These are phyloP conservation scores for Nothomitra cinnamomea DNA, from an alignment of 2,329 filamentous ascomycete genomes.

Conservation along the genomic window DNA sequence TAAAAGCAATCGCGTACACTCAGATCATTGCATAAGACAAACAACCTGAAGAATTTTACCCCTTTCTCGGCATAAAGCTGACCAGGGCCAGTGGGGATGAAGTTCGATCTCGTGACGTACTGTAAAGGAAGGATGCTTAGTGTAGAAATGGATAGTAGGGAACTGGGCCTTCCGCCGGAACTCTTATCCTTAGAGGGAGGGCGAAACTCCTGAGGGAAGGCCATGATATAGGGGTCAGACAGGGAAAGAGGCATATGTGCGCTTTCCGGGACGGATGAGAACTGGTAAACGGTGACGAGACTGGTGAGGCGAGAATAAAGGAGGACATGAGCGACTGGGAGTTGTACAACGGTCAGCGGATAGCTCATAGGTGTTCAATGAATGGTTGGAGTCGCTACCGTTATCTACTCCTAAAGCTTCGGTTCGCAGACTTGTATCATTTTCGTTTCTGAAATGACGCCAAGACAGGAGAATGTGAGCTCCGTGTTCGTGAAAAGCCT, in stretches of 20 bases:
- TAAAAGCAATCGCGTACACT: constrained; percentile 17
- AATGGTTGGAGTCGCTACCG: constrained; percentile 13
- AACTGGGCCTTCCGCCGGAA: neutral
- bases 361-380: neutral
- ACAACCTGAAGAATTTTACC: constrained; percentile 31
- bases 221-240: constrained; percentile 16
- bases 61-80: constrained; percentile 18
- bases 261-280: constrained; percentile 7
- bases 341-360: neutral
- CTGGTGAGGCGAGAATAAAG: constrained; percentile 19
- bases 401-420: constrained; percentile 16
- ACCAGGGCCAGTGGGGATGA: constrained; percentile 11
- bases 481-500: constrained; percentile 14
- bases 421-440: constrained; percentile 33
- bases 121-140: neutral
- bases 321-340: constrained; percentile 16
- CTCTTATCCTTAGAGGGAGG: neutral
- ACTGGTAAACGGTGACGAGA: constrained; percentile 18
- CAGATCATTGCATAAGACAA: constrained; percentile 26
- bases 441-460: constrained; percentile 35
- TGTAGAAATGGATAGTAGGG: neutral
- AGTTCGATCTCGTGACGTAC: neutral
- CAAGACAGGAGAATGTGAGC: constrained; percentile 27
- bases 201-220: constrained; percentile 7
- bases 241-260: constrained; percentile 9